phyloP scores from a whole-genome alignment of 1,284 basidiomycete genomes.

The Bjerkandera adusta region DNA sequence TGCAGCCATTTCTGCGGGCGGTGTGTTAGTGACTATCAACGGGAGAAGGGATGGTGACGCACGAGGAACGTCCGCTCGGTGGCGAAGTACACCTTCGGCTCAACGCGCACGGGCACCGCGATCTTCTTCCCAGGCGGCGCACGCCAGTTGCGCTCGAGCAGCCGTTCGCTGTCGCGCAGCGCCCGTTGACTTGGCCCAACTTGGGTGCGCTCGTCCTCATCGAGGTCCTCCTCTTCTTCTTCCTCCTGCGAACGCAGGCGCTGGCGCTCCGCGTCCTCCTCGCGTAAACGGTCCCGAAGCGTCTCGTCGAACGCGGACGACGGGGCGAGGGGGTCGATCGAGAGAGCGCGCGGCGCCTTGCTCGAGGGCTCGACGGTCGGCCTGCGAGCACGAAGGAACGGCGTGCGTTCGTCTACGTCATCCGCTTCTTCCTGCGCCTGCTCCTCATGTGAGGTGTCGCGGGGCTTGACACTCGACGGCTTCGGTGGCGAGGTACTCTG shows the following conservation, averaged over 20 bases:
- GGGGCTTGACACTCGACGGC: slow-evolving; percentile 12
- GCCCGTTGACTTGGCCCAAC: slow-evolving; percentile 33
- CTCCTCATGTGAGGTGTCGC: slow-evolving; percentile 16
- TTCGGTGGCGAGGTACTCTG: slow-evolving; percentile 16
- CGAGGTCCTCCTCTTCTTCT: slow-evolving; percentile 34
- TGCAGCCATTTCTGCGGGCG: slow-evolving; percentile 84
- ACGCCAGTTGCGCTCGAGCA: slow-evolving; percentile 72
- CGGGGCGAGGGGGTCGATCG: slow-evolving; percentile 84
- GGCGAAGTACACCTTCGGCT: slow-evolving; percentile 98
- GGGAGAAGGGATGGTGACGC: slow-evolving; percentile 26
- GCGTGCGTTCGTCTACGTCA: slow-evolving; percentile 40
- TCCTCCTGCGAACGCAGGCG: slow-evolving; percentile 24
- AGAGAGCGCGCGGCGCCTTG: slow-evolving; percentile 39
- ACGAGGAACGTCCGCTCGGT: slow-evolving; percentile 91
- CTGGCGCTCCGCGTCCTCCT: slow-evolving; percentile 31
- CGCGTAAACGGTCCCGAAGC: slow-evolving; percentile 59
- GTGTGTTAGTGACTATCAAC: slow-evolving; percentile 2
- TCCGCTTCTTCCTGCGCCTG: slow-evolving; percentile 31
- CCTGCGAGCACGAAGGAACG: slow-evolving; percentile 33
- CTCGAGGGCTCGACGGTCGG: no score
- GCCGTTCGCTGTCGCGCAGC: slow-evolving; percentile 45
- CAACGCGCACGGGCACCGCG: slow-evolving; percentile 89
- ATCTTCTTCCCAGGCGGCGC: slow-evolving; percentile 91
- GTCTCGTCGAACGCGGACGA: slow-evolving; percentile 81
- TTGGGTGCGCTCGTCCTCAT: slow-evolving; percentile 37